Conservation (phyloP, 768 basidiomycete species). For the Pulveroboletus ravenelii region DNA sequence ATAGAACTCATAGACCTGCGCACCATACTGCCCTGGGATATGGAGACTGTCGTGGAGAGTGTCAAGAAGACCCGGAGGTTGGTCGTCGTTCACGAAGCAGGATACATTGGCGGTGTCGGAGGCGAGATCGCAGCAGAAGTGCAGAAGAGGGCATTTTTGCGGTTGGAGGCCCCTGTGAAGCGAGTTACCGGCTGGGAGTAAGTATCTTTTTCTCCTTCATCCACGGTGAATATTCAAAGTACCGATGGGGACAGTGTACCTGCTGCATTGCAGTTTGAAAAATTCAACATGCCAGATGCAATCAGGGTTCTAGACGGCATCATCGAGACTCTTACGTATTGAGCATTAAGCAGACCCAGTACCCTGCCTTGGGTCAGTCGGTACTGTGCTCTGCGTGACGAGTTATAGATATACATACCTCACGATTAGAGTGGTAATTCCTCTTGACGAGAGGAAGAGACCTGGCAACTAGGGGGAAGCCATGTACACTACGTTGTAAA, state of each 20-base stretch:
- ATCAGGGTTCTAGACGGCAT: slow-evolving; percentile 80
- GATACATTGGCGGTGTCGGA: slow-evolving; percentile 81
- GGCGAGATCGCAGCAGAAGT: slow-evolving; percentile 90
- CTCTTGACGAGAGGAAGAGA: neutral
- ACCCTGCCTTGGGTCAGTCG: neutral
- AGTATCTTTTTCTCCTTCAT: slow-evolving; percentile 34
- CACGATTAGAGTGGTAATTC: neutral
- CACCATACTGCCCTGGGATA: slow-evolving; percentile 87
- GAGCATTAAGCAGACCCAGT: slow-evolving; percentile 3
- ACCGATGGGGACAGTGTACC: slow-evolving; percentile 53
- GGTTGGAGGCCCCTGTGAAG: slow-evolving; percentile 81
- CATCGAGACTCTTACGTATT: slow-evolving; percentile 77
- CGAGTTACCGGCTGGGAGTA: slow-evolving; percentile 93
- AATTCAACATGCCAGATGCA: slow-evolving; percentile 87
- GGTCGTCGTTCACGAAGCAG: slow-evolving; percentile 90
- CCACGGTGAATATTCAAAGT: neutral
- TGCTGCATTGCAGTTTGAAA: slow-evolving; percentile 80
- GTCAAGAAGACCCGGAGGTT: slow-evolving; percentile 81
- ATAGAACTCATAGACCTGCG: slow-evolving; percentile 89
- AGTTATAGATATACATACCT: neutral
- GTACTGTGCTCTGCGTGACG: neutral
- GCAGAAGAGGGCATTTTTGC: slow-evolving; percentile 83
- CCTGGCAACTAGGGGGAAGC: neutral
- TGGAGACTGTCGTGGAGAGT: slow-evolving; percentile 73
- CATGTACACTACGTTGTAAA: neutral